These are phyloP conservation scores for Thalassiosira livingstoniorum DNA, from an alignment of 352 stramenopile species.

Conservation along the genomic window DNA sequence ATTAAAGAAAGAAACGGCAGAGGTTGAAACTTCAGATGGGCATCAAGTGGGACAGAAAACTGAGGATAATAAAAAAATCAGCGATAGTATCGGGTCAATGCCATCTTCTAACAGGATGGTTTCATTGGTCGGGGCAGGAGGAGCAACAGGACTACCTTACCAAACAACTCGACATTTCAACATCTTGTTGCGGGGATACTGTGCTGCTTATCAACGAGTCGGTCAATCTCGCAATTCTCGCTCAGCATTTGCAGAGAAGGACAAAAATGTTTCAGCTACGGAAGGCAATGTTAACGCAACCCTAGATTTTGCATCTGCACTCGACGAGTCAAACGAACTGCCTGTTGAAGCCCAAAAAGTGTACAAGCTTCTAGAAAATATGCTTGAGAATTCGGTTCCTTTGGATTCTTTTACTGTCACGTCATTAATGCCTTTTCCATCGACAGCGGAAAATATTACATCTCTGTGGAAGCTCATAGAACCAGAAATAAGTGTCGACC, in stretches of 20 bases:
- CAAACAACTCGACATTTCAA: conserved; percentile 72
- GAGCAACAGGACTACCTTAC: conserved; percentile 12
- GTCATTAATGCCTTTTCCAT: conserved; percentile 48
- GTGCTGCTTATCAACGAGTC: conserved; percentile 31
- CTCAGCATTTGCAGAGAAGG: too few species aligned
- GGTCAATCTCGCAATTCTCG: too few species aligned
- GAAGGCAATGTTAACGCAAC: too few species aligned
- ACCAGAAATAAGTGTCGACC: conserved; percentile 17
- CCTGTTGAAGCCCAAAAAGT: conserved; percentile 33
- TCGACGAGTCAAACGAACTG: conserved; percentile 3
- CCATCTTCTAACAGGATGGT: background rate
- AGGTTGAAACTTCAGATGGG: too few species aligned
- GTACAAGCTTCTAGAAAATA: conserved; percentile 51
- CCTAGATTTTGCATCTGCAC: too few species aligned
- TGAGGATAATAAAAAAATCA: too few species aligned
- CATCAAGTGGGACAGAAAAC: too few species aligned
- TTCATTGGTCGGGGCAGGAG: background rate
- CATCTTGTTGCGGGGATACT: conserved; percentile 72
- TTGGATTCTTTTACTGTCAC: conserved; percentile 45
- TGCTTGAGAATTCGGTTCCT: conserved; percentile 39
- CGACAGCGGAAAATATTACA: conserved; percentile 35
- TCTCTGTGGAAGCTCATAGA: conserved; percentile 41
- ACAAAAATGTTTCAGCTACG: too few species aligned
- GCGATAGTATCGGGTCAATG: background rate
- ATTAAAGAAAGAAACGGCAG: conserved; percentile 11